Evolutionary conservation across 768 basidiomycete genomes (phyloP).

Genomic region (Suillus bovinus): DNA sequence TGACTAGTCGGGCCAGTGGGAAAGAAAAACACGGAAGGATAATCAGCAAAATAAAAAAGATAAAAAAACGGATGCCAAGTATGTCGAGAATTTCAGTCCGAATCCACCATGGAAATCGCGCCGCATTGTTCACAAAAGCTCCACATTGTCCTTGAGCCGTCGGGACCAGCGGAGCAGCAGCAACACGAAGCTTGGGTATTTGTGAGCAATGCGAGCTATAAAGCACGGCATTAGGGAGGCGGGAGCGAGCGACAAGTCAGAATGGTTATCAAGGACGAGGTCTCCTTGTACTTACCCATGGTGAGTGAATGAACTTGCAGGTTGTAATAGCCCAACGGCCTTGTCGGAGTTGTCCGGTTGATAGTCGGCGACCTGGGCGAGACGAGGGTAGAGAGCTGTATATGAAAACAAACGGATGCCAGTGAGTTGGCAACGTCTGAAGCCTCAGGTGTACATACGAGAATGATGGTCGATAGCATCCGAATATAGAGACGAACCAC

Average conservation of each 20-base stretch:
- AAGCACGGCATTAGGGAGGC: background rate
- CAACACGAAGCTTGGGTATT: constrained; percentile 81
- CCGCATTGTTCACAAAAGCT: constrained; percentile 87
- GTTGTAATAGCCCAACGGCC: constrained; percentile 66
- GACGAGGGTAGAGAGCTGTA: constrained; percentile 58
- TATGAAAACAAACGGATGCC: background rate
- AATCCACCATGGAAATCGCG: constrained; percentile 85
- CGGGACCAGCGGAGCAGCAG: constrained; percentile 68
- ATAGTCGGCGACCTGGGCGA: constrained; percentile 54
- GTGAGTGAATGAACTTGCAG: constrained; percentile 58
- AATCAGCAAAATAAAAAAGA: constrained; percentile 34
- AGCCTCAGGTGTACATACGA: constrained; percentile 39
- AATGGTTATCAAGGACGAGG: constrained; percentile 16
- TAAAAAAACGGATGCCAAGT: constrained; percentile 20
- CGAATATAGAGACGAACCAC: constrained; percentile 47
- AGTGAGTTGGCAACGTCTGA: background rate
- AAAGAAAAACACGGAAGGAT: constrained; percentile 25
- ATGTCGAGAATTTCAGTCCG: constrained; percentile 43
- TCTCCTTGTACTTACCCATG: constrained; percentile 58
- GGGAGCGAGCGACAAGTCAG: constrained; percentile 8
- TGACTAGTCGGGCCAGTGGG: constrained; percentile 13
- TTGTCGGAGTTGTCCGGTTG: constrained; percentile 50
- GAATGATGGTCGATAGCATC: constrained; percentile 48
- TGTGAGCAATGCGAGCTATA: constrained; percentile 68
- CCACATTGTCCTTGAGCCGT: constrained; percentile 80